Evolutionary conservation across 768 basidiomycete species (phyloP).

Genomic region (Polyporus arcularius): DNA sequence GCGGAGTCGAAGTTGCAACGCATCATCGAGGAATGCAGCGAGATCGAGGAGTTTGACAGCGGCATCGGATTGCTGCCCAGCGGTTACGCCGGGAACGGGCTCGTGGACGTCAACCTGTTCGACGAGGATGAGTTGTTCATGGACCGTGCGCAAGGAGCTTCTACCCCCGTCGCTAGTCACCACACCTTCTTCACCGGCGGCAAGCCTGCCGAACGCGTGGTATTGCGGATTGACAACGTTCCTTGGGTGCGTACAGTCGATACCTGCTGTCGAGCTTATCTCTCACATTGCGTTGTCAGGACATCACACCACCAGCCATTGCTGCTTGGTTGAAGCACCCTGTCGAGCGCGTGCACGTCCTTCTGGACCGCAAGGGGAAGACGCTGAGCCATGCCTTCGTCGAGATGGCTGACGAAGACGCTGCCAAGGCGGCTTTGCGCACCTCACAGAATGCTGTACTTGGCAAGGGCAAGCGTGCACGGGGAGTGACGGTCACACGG

Average conservation of each 20-base stretch:
- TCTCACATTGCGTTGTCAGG: slow-evolving; percentile 41
- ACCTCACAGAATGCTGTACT: slow-evolving; percentile 62
- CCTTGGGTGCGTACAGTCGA: slow-evolving; percentile 64
- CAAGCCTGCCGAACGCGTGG: slow-evolving; percentile 38
- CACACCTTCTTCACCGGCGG: background rate
- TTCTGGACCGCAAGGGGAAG: slow-evolving; percentile 81
- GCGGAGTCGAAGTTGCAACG: slow-evolving; percentile 20
- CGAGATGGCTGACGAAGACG: slow-evolving; percentile 62
- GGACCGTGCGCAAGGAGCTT: slow-evolving; percentile 34
- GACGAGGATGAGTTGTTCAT: slow-evolving; percentile 28
- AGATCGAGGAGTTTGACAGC: slow-evolving; percentile 26
- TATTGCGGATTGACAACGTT: slow-evolving; percentile 84
- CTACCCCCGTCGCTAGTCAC: slow-evolving; percentile 31
- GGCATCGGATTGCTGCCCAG: slow-evolving; percentile 28
- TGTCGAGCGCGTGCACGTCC: slow-evolving; percentile 69
- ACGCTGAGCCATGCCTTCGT: slow-evolving; percentile 85
- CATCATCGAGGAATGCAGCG: slow-evolving; percentile 29
- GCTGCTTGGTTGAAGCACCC: slow-evolving; percentile 70
- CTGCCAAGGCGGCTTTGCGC: slow-evolving; percentile 68
- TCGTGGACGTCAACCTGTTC: slow-evolving; percentile 12
- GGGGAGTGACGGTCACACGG: slow-evolving; percentile 82
- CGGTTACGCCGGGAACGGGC: slow-evolving; percentile 24
- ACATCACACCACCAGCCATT: slow-evolving; percentile 80
- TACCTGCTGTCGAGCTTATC: too few species aligned
- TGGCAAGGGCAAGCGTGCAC: slow-evolving; percentile 74